phyloP scores from a whole-genome alignment of 1,284 basidiomycete species.

The Leccinum griseonigrum region DNA sequence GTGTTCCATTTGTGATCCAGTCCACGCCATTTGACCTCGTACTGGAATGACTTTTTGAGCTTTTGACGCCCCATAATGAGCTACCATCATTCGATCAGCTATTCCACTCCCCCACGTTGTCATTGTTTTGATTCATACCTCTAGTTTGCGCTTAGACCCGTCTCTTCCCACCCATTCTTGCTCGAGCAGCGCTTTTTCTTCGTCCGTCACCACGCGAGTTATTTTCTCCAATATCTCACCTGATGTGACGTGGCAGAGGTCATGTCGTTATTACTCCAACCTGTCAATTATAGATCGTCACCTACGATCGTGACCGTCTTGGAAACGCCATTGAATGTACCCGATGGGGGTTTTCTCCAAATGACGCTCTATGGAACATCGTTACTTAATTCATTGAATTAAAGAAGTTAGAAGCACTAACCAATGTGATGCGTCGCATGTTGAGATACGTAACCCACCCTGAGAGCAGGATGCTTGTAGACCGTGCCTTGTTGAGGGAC shows the following conservation, averaged over 20 bases:
- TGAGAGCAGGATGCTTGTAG: slow-evolving; percentile 94
- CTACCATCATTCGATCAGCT: slow-evolving; percentile 37
- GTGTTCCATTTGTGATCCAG: slow-evolving; percentile 92
- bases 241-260: slow-evolving; percentile 31
- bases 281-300: slow-evolving; percentile 20
- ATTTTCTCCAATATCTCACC: slow-evolving; percentile 90
- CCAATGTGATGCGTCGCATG: slow-evolving; percentile 96
- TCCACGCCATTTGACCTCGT: slow-evolving; percentile 97
- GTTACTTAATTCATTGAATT: slow-evolving; percentile 17
- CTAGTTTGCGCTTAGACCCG: slow-evolving; percentile 89
- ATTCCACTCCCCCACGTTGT: slow-evolving; percentile 3
- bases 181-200: slow-evolving; percentile 82
- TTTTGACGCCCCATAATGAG: slow-evolving; percentile 96
- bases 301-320: slow-evolving; percentile 96
- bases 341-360: slow-evolving; percentile 93
- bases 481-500: slow-evolving; percentile 91
- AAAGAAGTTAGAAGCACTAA: slow-evolving; percentile 30
- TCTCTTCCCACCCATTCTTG: slow-evolving; percentile 91
- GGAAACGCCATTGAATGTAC: slow-evolving; percentile 99
- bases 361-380: slow-evolving; percentile 67
- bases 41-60: slow-evolving; percentile 94
- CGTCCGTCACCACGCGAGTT: slow-evolving; percentile 87
- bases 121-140: slow-evolving; percentile 47
- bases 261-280: slow-evolving; percentile 12
- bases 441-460: slow-evolving; percentile 97